A percentile compares a stretch with the other conserved stretches of the same genome.
phyloP scores from a whole-genome alignment of 1,139 yeast genomes.

The Zygoascus hellenicus region DNA sequence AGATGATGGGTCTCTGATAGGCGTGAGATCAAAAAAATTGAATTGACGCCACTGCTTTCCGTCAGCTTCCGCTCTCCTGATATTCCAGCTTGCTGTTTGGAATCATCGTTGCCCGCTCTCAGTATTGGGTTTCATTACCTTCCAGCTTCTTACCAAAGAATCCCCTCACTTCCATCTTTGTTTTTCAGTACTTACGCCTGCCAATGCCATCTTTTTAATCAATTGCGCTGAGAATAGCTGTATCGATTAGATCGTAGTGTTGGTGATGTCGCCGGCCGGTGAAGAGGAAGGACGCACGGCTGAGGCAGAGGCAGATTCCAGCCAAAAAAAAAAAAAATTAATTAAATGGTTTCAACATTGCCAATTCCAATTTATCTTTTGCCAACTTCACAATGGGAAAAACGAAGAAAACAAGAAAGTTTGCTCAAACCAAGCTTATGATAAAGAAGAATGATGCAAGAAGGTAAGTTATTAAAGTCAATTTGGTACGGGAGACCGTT shows the following conservation, averaged over 20 bases:
- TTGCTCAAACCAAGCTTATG: constrained; percentile 83
- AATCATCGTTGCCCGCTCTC: too few relatives aligned
- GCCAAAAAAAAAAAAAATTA: constrained; percentile 4
- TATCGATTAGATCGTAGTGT: not conserved
- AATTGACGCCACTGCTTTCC: constrained; percentile 68
- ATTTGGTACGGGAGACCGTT: too few relatives aligned
- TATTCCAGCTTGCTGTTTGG: too few relatives aligned
- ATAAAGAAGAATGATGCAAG: constrained; percentile 69
- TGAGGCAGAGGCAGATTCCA: not conserved
- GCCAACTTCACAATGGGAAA: constrained; percentile 62
- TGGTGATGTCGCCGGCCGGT: not conserved
- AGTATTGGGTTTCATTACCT: too few relatives aligned
- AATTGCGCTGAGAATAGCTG: not conserved
- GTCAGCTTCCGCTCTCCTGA: not conserved
- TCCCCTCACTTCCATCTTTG: not conserved
- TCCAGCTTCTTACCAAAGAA: too few relatives aligned
- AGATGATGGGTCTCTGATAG: constrained; percentile 75
- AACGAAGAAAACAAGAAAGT: constrained; percentile 94
- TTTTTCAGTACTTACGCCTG: constrained; percentile 17
- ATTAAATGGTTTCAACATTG: not conserved
- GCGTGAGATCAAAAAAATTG: constrained; percentile 77
- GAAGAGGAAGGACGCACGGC: constrained; percentile 4
- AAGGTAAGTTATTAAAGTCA: constrained; percentile 34
- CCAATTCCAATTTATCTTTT: not conserved
- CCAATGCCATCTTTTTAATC: constrained; percentile 17